Evolutionary conservation across 1,139 yeast species (phyloP), one percentile per base, ranked within the genome.

Genomic region (Candida sp.): DNA sequence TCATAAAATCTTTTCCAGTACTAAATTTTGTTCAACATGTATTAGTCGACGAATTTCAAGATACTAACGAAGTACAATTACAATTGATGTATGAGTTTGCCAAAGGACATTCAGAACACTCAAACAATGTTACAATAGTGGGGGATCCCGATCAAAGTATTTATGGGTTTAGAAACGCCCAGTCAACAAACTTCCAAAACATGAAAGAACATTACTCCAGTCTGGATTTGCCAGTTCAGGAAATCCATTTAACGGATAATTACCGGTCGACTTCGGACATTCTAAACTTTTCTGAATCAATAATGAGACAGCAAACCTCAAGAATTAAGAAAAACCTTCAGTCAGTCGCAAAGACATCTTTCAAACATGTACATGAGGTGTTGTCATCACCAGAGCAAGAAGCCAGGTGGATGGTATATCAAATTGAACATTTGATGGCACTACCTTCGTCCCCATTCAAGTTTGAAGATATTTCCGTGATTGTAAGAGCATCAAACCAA

Each of bases 71-170:
- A 25, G 73, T 88, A 21, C 98, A 93, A 58, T 69, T 89, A 47
- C 77, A 79, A 43, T 67, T 93, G 39, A 77, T 88, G 73, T 77
- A 75, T 47, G 67, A 71, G 21, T 74, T 91, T 50, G 82, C 88
- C 0, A 60, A 64, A 15, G 73, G 71, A 5, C 62, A 65, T 46
- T 38, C 55, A 1, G 43, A 54, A 23, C 39, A 49, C 2, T 35
- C 45, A 4, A 49, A 68, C 42, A 84, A 84, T 48, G 72, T 91
- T 6, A 87, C 97, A 0, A 81, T 90, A 1, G 98, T 93, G 1
- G 99, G 99, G 1, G 99, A 93, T 55, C 96, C 97, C 0, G 97
- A 93, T 62, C 98, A 93, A 61, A 84, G 96, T 56, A 93, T 93
- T 25, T 93, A 93, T 59, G 89, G 84, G 1, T 91, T 91, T 52